Evolutionary conservation across 225 moss, liverwort and hornwort species (phyloP).

Genomic region (Rhytidiadelphus loreus): DNA sequence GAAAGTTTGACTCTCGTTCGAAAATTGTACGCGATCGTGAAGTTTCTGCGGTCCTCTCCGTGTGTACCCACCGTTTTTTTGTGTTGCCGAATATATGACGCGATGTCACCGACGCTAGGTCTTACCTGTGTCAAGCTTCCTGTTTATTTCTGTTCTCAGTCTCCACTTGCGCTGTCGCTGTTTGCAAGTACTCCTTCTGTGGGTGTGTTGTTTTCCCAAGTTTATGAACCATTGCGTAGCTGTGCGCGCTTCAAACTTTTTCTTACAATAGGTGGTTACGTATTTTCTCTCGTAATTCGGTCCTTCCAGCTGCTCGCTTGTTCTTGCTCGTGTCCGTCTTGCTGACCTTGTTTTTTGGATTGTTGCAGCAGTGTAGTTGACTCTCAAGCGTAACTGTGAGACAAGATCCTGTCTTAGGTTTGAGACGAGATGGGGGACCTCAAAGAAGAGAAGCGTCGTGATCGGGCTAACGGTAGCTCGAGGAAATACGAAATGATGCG

Average conservation of each 20-base stretch:
- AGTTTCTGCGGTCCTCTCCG: neutral
- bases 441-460: neutral
- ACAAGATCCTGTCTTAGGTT: neutral
- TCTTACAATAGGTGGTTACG: neutral
- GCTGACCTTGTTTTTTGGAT: neutral
- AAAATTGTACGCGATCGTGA: neutral
- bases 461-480: neutral
- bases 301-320: neutral
- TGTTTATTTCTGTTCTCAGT: neutral
- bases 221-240: neutral
- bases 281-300: neutral
- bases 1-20: neutral
- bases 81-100: neutral
- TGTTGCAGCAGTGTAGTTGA: neutral
- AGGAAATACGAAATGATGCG: slow-evolving; percentile 11
- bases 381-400: neutral
- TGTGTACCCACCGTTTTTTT: neutral
- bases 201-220: neutral
- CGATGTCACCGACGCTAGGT: neutral
- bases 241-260: neutral
- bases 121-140: neutral
- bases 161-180: neutral
- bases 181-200: neutral
- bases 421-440: slow-evolving; percentile 17
- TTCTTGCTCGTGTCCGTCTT: neutral